phyloP scores from a whole-genome alignment of 1,139 yeast genomes.

The Blastobotrys elegans region DNA sequence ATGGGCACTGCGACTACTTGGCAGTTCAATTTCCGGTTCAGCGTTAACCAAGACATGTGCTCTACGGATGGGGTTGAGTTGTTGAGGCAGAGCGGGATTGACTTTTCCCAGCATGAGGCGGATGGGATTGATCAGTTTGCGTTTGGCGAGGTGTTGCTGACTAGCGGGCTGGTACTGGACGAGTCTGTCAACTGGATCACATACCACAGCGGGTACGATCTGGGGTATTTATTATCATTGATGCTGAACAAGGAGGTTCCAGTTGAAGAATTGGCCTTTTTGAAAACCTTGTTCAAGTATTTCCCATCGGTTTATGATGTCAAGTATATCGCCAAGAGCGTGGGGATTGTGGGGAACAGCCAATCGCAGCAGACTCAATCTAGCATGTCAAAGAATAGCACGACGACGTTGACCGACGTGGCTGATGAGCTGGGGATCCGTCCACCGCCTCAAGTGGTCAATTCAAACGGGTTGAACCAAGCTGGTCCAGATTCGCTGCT shows the following conservation, averaged over 20 bases:
- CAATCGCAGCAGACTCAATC: constrained; percentile 27
- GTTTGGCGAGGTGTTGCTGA: constrained; percentile 80
- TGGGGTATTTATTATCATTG: constrained; percentile 80
- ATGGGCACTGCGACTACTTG: constrained; percentile 64
- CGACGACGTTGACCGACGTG: constrained; percentile 32
- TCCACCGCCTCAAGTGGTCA: constrained; percentile 27
- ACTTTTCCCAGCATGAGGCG: constrained; percentile 67
- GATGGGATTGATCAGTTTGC: constrained; percentile 76
- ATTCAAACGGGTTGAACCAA: constrained; percentile 35
- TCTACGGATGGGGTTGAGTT: constrained; percentile 70
- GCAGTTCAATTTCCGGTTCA: constrained; percentile 92
- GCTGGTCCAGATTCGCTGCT: constrained; percentile 52
- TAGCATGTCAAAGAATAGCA: neutral
- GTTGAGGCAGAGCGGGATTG: constrained; percentile 77
- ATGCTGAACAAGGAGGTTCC: constrained; percentile 77
- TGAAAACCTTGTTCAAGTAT: constrained; percentile 62
- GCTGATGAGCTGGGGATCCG: constrained; percentile 47
- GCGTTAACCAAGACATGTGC: constrained; percentile 68
- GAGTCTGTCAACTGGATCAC: constrained; percentile 80
- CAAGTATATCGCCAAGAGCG: constrained; percentile 61
- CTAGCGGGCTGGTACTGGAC: constrained; percentile 79
- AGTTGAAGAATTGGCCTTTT: constrained; percentile 71
- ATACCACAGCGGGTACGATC: constrained; percentile 86
- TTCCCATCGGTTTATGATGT: constrained; percentile 85
- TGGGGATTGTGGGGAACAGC: constrained; percentile 31